Evolutionary conservation across 495 filamentous ascomycete genomes (phyloP).

Genomic region (Hyaloscypha variabilis): DNA sequence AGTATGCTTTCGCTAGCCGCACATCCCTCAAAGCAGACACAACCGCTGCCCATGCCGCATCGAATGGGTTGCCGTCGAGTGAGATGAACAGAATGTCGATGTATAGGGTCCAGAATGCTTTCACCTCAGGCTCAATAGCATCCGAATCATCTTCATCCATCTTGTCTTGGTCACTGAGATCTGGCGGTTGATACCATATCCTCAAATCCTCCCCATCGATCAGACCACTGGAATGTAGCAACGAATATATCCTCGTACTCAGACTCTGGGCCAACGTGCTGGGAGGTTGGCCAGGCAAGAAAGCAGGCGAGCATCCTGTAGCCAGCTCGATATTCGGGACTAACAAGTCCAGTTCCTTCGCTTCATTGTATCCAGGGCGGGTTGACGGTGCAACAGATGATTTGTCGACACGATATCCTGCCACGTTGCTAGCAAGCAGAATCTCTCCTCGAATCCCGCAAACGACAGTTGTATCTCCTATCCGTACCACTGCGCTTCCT

Average conservation of each 20-base stretch:
- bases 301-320: constrained; percentile 85
- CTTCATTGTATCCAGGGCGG: constrained; percentile 55
- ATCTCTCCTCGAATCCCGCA: constrained; percentile 90
- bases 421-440: constrained; percentile 68
- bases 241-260: constrained; percentile 70
- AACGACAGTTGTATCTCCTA: constrained; percentile 88
- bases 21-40: constrained; percentile 82
- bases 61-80: constrained; percentile 87
- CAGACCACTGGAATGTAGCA: constrained; percentile 69
- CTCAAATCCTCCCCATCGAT: constrained; percentile 64
- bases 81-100: constrained; percentile 91
- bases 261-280: constrained; percentile 80
- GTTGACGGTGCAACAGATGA: constrained; percentile 32
- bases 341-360: constrained; percentile 67
- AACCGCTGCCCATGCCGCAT: constrained; percentile 84
- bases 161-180: constrained; percentile 34
- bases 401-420: constrained; percentile 54
- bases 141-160: constrained; percentile 48
- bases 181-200: constrained; percentile 66
- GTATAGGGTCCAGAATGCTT: constrained; percentile 92
- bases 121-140: constrained; percentile 54
- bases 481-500: constrained; percentile 83
- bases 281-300: constrained; percentile 82
- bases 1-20: constrained; percentile 76
- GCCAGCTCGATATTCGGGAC: constrained; percentile 92